phyloP scores from a whole-genome alignment of 148 eudicot species.

The Rhododendron williamsianum region DNA sequence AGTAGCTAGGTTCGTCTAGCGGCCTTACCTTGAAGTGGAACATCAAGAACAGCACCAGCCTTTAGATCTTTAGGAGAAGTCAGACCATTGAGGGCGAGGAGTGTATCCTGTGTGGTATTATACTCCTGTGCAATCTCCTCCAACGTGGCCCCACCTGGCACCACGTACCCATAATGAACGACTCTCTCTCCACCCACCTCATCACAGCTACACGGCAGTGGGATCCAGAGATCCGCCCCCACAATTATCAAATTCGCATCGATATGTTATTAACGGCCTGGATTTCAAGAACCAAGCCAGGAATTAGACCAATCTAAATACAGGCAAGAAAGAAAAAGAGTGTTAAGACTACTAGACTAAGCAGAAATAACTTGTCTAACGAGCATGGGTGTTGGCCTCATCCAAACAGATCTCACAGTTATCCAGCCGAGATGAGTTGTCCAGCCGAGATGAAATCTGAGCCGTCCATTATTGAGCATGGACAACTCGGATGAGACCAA shows the following conservation, averaged over 20 bases:
- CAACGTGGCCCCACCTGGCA: slow-evolving; percentile 33
- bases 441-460: no score
- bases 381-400: no score
- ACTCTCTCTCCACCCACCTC: slow-evolving; percentile 56
- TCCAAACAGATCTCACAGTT: no score
- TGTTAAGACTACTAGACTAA: no score
- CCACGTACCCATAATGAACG: slow-evolving; percentile 70
- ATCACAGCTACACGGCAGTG: slow-evolving; percentile 93
- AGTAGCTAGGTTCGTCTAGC: neutral
- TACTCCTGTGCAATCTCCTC: slow-evolving; percentile 48
- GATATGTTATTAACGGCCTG: slow-evolving; percentile 40
- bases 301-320: neutral
- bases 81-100: slow-evolving; percentile 50
- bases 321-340: no score
- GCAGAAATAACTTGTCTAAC: no score
- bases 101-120: slow-evolving; percentile 26
- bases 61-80: slow-evolving; percentile 31
- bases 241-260: slow-evolving; percentile 23
- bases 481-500: no score
- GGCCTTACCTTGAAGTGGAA: slow-evolving; percentile 65
- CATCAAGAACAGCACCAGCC: slow-evolving; percentile 69
- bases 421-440: no score
- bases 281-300: slow-evolving; percentile 16
- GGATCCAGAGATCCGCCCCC: slow-evolving; percentile 63
- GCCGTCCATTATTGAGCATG: no score